Base-by-base conservation (phyloP, 2,329 filamentous ascomycete species). In the Aspergillus glaucus region DNA sequence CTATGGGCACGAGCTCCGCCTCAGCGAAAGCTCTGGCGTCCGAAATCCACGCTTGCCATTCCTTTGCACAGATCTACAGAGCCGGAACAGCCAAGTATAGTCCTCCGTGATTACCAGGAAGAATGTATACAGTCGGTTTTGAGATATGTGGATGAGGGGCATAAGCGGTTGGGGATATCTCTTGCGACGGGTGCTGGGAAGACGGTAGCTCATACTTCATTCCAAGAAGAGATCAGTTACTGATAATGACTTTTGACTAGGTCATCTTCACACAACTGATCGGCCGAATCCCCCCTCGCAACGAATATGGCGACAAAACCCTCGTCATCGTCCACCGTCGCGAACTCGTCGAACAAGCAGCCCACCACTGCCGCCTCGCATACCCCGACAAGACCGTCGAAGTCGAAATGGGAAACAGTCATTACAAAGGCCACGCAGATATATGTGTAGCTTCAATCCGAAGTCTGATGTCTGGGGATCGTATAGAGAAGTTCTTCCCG, bases 261-360 rank as follows among this genome's bases (percentile, higher is more conserved):
- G 85, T 98, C 63, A 91, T 98, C 59, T 98, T 98, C 72, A 97
- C 92, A 10, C 90, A 95, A 65, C 79, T 98, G 42, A 95, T 98
- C 53, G 83, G 88, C 60, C 85, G 87, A 50, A 76, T 97, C 45
- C 68, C 75, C 46, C 70, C 84, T 5, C 75, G 74, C 9, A 73
- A 75, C 45, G 65, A 77, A 26, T 64, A 72, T 51, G 85, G 85
- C 19, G 81, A 81, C 1, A 88, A 89, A 64, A 95, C 92, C 0
- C 78, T 98, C 50, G 94, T 98, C 55, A 76, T 98, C 40, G 93
- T 90, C 14, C 93, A 98, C 68, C 84, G 93, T 24, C 84, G 88
- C 44, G 93, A 98, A 70, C 81, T 98, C 2, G 90, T 97, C 24
- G 89, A 97, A 64, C 93, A 98, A 71, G 93, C 93, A 3, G 89